A percentile compares a stretch with the other conserved stretches of the same genome.
Evolutionary conservation across 805 yeast genomes (phyloP).

Genomic region (Saccharomycopsis javanensis): DNA sequence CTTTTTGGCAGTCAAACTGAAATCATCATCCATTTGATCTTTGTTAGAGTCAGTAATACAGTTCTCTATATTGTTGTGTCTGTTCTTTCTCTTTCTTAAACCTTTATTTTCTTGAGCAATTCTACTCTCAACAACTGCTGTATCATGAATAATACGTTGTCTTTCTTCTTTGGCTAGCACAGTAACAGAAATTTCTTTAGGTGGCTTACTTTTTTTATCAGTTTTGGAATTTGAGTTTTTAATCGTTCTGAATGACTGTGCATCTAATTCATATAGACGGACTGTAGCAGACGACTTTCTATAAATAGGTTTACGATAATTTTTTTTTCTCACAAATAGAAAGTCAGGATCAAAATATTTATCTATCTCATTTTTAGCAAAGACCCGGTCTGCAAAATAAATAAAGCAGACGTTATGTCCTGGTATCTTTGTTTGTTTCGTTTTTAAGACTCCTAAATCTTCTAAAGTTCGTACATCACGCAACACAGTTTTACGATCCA

Average conservation of each 20-base stretch:
- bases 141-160: background rate
- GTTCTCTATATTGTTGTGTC: background rate
- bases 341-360: background rate
- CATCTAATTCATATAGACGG: background rate
- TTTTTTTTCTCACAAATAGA: background rate
- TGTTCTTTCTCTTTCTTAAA: background rate
- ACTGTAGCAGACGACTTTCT: background rate
- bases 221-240: background rate
- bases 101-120: background rate
- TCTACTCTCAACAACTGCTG: background rate
- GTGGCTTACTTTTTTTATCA: background rate
- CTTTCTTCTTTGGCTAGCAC: background rate
- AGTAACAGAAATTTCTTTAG: background rate
- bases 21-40: background rate
- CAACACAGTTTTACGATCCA: constrained; percentile 7
- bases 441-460: background rate
- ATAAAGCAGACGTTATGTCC: background rate
- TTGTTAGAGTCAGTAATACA: background rate
- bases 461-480: constrained; percentile 3
- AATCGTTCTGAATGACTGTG: background rate
- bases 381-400: background rate
- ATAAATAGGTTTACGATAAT: background rate
- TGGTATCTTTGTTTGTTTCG: constrained; percentile 1
- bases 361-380: background rate
- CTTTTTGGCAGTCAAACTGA: background rate